Percentiles rank a stretch among this genome's conserved stretches.
These are phyloP conservation scores for Phoma sp. DNA, from an alignment of 2,329 filamentous ascomycete genomes.

Conservation along the genomic window DNA sequence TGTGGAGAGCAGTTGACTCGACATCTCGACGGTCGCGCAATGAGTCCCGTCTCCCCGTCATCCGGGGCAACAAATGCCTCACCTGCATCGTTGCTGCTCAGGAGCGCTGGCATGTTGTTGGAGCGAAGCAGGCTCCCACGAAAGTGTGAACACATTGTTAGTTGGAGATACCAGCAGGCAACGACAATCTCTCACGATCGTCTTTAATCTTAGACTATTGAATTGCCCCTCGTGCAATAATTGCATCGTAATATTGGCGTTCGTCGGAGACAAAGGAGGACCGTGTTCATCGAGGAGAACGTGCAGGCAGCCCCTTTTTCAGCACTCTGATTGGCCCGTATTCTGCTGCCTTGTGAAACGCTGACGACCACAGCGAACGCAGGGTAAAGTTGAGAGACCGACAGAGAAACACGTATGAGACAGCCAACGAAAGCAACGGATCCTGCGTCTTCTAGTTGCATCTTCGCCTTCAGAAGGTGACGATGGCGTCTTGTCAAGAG, in stretches of 20 bases:
- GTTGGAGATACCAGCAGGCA: slow-evolving; percentile 1
- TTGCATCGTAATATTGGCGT: not conserved
- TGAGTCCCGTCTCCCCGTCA: slow-evolving; percentile 1
- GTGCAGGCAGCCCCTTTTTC: slow-evolving; percentile 32
- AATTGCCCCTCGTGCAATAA: not conserved
- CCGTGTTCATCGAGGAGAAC: slow-evolving; percentile 9
- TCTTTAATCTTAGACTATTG: slow-evolving; percentile 3
- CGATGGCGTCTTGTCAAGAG: not conserved
- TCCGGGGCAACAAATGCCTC: slow-evolving; percentile 10
- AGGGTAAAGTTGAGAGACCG: slow-evolving; percentile 15
- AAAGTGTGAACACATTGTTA: slow-evolving; percentile 5
- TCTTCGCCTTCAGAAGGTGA: slow-evolving; percentile 5
- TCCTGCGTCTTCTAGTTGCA: slow-evolving; percentile 17
- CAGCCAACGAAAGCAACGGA: slow-evolving; percentile 23
- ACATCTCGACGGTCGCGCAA: slow-evolving; percentile 1
- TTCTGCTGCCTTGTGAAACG: slow-evolving; percentile 40
- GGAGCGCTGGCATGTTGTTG: not conserved
- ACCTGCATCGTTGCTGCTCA: not conserved
- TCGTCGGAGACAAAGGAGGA: not conserved
- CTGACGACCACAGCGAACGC: slow-evolving; percentile 20
- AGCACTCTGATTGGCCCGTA: slow-evolving; percentile 32
- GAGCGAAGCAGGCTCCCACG: slow-evolving; percentile 2
- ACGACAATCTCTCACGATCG: not conserved
- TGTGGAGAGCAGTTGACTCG: not conserved
- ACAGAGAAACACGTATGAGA: slow-evolving; percentile 27